Conservation (phyloP, 2,329 filamentous ascomycete genomes). For the Talaromyces sp. region DNA sequence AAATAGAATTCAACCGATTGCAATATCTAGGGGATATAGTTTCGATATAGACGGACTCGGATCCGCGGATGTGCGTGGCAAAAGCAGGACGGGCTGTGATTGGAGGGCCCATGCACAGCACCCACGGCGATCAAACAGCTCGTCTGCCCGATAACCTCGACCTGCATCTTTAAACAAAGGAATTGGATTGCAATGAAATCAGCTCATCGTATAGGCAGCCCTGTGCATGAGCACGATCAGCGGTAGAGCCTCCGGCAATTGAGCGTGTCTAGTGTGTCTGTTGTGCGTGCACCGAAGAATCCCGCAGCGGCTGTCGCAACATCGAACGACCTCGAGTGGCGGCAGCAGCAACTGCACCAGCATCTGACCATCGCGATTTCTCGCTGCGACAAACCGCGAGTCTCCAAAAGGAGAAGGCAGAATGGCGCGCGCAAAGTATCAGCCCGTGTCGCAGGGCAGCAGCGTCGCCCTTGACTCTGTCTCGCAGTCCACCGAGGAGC, state of each 20-base stretch:
- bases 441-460: slow-evolving; percentile 1
- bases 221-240: not conserved
- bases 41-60: not conserved
- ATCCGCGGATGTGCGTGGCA: not conserved
- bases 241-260: not conserved
- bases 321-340: not conserved
- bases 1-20: too few species aligned
- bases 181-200: not conserved
- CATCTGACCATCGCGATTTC: not conserved
- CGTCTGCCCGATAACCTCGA: not conserved
- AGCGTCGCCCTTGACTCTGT: not conserved
- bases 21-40: too few species aligned
- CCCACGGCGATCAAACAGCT: not conserved
- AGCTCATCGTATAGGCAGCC: not conserved
- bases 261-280: not conserved
- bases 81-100: not conserved
- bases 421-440: slow-evolving; percentile 8
- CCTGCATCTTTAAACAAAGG: not conserved
- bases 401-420: not conserved
- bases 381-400: not conserved
- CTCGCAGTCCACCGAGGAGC: not conserved
- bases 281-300: not conserved
- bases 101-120: not conserved
- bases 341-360: not conserved
- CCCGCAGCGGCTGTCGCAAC: not conserved